Conservation (phyloP, 768 basidiomycete species). For the Serendipita indica region DNA sequence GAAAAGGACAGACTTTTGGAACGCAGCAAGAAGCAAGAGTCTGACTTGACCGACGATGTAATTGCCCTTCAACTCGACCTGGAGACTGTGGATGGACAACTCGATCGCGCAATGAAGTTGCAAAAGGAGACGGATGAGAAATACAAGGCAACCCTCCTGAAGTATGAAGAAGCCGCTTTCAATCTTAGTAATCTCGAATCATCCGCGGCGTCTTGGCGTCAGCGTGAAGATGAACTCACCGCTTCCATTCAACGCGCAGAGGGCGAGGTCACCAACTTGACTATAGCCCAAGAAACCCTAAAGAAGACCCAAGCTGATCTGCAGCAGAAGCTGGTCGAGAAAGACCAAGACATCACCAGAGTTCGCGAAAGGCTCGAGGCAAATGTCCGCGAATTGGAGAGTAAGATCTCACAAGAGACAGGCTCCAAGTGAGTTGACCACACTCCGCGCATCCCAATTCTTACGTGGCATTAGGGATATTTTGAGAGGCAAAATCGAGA, state of each 20-base stretch:
- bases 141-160: constrained; percentile 49
- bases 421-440: constrained; percentile 41
- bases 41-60: constrained; percentile 75
- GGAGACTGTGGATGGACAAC: constrained; percentile 70
- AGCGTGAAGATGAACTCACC: constrained; percentile 46
- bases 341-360: constrained; percentile 66
- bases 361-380: constrained; percentile 61
- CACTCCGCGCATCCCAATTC: neutral
- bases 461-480: constrained; percentile 39
- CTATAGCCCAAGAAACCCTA: constrained; percentile 44
- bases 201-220: constrained; percentile 53
- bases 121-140: constrained; percentile 74
- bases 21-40: constrained; percentile 72
- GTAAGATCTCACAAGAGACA: constrained; percentile 48
- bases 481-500: constrained; percentile 41
- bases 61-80: constrained; percentile 65
- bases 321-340: constrained; percentile 47
- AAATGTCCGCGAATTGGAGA: constrained; percentile 50
- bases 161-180: constrained; percentile 73
- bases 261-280: constrained; percentile 42
- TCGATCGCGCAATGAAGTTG: constrained; percentile 60
- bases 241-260: constrained; percentile 44
- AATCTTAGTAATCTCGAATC: constrained; percentile 70
- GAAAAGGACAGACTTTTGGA: constrained; percentile 78
- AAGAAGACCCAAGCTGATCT: constrained; percentile 55